Evolutionary conservation across 257 asterid species (phyloP), one percentile per base, ranked within the genome.

Genomic region (Solanum pinnatisectum): DNA sequence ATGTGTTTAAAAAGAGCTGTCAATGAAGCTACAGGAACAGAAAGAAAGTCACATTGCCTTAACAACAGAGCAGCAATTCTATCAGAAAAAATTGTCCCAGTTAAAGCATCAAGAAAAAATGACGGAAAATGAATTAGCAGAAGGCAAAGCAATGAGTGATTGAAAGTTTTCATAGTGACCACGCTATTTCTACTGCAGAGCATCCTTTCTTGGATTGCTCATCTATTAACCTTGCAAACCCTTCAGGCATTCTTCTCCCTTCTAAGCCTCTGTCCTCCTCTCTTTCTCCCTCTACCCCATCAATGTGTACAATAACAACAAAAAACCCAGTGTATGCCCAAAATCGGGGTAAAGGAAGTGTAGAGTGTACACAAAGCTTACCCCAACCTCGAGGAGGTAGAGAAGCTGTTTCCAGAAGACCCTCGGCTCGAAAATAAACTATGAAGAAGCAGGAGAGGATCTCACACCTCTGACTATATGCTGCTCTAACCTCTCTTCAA

Each of bases 1-100:
- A 96, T 89, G 93, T 96, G 99, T 91, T 94, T 96, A 93, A 96
- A 96, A 30, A 96, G 93, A 90, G 99, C 96, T 86, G 96, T 94
- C 93, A 96, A 87, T 74, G 99, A 95, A 88, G 98, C 99, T 96
- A 96, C 91, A 89, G 18, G 40, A 36, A 84, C 56, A 82, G 85
- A 82, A 82, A 49, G 40, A 18, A 79, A 81, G 68, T 82, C 39
- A 49, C 37, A 82, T 82, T 82, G 30, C 70, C 68, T 18, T 49
- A 9, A 30, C 11, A 18, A 46, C 30, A 81, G 20, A 87, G 83
- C 59, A 70, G 70, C 72, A 71, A 46, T 83, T 87, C 84, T 37
- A 88, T 86, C 71, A 88, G 82, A 86, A 76, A 15, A 11, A 14
- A 25, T 44, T 18, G 59, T 25, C 44, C 87, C 52, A 40, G 76